Evolutionary conservation across 148 eudicot genomes (phyloP), one percentile per base, ranked within the genome.

Genomic region (Nepenthes gracilis): DNA sequence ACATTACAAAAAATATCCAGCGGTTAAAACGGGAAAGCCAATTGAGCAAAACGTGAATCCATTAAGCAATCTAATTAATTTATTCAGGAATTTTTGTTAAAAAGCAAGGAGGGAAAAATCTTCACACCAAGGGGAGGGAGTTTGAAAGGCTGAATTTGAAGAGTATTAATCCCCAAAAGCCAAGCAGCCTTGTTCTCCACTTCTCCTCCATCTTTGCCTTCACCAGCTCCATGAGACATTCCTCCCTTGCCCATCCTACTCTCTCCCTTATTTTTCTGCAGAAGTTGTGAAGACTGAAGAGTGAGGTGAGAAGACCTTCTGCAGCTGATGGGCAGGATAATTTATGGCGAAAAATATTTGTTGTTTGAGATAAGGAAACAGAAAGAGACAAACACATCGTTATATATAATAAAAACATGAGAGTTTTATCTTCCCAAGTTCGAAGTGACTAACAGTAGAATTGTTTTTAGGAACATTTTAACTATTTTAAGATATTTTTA

Each of bases 171-270:
- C 13, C 84, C 80, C 54, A 85, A 40, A 36, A 93, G 79, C 99
- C 99, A 93, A 77, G 99, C 99, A 36, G 99, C 99, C 99, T 86
- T 84, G 82, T 93, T 93, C 69, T 79, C 23, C 23, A 23, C 81
- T 63, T 82, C 86, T 60, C 50, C 77, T 37, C 67, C 77, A 47
- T 63, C 68, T 8, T 36, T 58, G 36, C 55, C 76, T 68, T 66
- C 85, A 14, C 37, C 76, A 67, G 48, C 70, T 12, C 78, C 76
- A 62, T 49, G 53, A 49, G 53, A 54, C 57, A 7, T 23, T 54
- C 90, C 97, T 60, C 88, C 89, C 62, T 90, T 80, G 2, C 90
- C 93, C 94, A 81, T 81, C 12, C 63, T 77, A 48, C 36, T 9
- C 58, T 55, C 11, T 1, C 12, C 11, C 53, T 49, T 12, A 5